Base-by-base conservation (phyloP, 2,329 filamentous ascomycete genomes). In the Ophiostoma sp. region DNA sequence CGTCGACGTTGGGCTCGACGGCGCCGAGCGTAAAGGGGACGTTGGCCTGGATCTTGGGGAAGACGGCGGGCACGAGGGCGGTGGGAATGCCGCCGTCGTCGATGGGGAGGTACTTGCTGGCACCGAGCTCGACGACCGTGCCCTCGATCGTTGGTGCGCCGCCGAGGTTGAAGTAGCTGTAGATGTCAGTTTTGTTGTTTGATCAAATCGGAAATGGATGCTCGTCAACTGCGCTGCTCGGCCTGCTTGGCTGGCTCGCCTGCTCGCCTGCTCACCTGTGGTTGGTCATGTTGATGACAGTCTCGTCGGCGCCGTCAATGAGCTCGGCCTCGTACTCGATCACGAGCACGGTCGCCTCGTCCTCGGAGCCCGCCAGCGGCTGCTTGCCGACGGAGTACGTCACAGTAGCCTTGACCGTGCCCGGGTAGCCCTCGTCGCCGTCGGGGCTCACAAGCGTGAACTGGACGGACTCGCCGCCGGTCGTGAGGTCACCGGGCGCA, bases 291-390 rank as follows among this genome's bases (percentile, higher is more conserved):
- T 93, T 96, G 77, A 98, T 86, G 58, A 88, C 88, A 0, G 94
- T 98, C 83, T 97, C 94, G n/a, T 93, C 88, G 12, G 88, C 89
- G 65, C 90, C 89, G 3, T 85, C 89, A 3, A 92, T 83, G 64
- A 98, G 83, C 77, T 92, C 87, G 27, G 90, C 93, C 81, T 97
- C 91, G 76, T 96, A 98, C 78, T 98, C 95, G 65, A 96, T 91
- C 68, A 88, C 88, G 69, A 98, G 79, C 27, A 95, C 86, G 1
- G 86, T 87, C 71, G 89, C 88, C 71, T 89, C 84, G 70, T 3
- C 52, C 1, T 2, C 85, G 18, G 85, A 87, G 5, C 72, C 72
- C 76, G 83, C 80, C 12, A 84, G 79, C 66, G 84, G 79, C 76
- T 92, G 87, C 71, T 87, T 90, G 67, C 87, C 88, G 0, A 89